phyloP scores from a whole-genome alignment of 192 early-diverging fungal genomes.

The Backusella tuberculispora region DNA sequence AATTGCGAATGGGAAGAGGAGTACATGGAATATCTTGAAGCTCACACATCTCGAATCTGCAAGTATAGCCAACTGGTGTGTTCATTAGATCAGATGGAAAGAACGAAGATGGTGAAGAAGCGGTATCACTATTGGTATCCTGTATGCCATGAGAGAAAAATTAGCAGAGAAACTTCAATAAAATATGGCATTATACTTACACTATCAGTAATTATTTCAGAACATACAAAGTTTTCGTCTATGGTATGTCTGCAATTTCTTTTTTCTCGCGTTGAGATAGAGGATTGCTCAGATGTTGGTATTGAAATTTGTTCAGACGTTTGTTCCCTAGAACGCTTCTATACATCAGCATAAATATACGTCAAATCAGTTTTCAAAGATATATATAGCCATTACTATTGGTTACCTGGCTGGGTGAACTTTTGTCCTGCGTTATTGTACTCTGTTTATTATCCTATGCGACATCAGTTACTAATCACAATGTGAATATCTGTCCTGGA shows the following conservation, averaged over 20 bases:
- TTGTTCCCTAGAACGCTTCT: background rate
- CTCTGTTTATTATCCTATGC: background rate
- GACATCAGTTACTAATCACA: background rate
- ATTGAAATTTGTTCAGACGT: background rate
- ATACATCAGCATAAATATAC: background rate
- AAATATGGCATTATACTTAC: no score
- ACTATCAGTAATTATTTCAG: slow-evolving; percentile 5
- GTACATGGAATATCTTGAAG: background rate
- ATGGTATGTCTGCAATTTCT: background rate
- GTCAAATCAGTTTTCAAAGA: background rate
- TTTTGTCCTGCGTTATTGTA: background rate
- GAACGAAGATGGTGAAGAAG: background rate
- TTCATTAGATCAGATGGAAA: background rate
- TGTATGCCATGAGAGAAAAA: background rate
- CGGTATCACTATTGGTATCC: background rate
- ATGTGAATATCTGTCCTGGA: background rate
- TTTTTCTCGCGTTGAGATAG: background rate
- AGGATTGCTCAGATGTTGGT: background rate
- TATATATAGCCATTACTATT: background rate
- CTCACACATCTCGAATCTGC: background rate
- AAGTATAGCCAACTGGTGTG: background rate
- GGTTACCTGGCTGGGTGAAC: background rate
- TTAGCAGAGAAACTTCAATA: background rate
- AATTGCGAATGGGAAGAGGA: background rate
- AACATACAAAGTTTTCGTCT: background rate